phyloP scores from a whole-genome alignment of 2,329 filamentous ascomycete species.

The Hypoxylon sp. region DNA sequence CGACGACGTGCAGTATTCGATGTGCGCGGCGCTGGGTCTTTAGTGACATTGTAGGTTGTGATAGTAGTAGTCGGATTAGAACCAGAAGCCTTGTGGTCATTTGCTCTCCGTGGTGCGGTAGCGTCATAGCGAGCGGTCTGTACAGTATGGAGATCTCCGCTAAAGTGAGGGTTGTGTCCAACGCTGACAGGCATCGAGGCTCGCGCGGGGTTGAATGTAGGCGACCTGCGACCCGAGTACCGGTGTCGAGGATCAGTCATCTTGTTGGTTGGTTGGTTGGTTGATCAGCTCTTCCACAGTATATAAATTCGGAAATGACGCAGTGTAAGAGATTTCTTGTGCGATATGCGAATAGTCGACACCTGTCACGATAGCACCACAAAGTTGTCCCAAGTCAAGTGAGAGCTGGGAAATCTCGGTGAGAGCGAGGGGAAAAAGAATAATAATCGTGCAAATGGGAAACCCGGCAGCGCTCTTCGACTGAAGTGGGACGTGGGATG shows the following conservation, averaged over 20 bases:
- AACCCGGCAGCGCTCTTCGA: slow-evolving; percentile 15
- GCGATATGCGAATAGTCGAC: slow-evolving; percentile 17
- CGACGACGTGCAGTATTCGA: slow-evolving; percentile 63
- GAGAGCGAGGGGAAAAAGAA: slow-evolving; percentile 27
- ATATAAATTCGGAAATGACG: slow-evolving; percentile 21
- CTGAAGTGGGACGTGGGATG: slow-evolving; percentile 29
- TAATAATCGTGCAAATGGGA: slow-evolving; percentile 26
- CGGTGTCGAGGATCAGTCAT: slow-evolving; percentile 67
- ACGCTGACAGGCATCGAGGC: slow-evolving; percentile 68
- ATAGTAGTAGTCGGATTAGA: slow-evolving; percentile 61
- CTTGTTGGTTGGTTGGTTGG: slow-evolving; percentile 42
- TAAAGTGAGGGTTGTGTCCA: slow-evolving; percentile 66
- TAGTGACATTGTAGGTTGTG: slow-evolving; percentile 70
- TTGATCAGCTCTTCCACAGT: slow-evolving; percentile 25
- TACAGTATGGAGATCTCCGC: slow-evolving; percentile 69
- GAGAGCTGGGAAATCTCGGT: slow-evolving; percentile 14
- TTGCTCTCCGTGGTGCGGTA: slow-evolving; percentile 55
- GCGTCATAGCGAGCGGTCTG: slow-evolving; percentile 59
- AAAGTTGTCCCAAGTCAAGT: slow-evolving; percentile 17
- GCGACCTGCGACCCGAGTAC: slow-evolving; percentile 62
- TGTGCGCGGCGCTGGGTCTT: slow-evolving; percentile 65
- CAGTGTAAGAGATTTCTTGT: slow-evolving; percentile 16
- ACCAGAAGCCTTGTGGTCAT: slow-evolving; percentile 51
- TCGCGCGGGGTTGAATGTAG: slow-evolving; percentile 65
- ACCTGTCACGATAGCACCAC: slow-evolving; percentile 25